These are phyloP conservation scores for Rhizoclosmatium globosum DNA, from an alignment of 192 early-diverging fungal genomes.

Conservation along the genomic window DNA sequence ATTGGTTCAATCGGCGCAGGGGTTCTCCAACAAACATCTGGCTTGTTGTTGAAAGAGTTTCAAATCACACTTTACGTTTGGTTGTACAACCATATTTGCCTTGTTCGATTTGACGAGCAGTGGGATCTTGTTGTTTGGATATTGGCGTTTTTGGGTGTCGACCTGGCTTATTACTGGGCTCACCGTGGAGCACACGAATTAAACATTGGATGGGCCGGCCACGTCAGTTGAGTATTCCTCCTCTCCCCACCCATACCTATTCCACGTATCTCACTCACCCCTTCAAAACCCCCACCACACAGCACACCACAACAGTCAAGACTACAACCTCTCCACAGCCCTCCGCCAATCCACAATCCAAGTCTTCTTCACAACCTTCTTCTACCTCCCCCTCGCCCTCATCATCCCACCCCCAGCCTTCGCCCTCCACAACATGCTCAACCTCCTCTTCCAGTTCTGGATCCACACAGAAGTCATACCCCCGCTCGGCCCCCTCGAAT, in stretches of 20 bases:
- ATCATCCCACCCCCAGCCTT: slow-evolving; percentile 63
- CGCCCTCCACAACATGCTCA: slow-evolving; percentile 61
- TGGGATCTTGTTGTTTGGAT: slow-evolving; percentile 58
- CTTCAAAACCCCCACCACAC: slow-evolving; percentile 37
- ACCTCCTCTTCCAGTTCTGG: slow-evolving; percentile 59
- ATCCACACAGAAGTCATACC: slow-evolving; percentile 61
- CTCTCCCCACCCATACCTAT: not conserved
- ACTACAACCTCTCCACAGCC: slow-evolving; percentile 67
- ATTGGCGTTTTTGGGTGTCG: slow-evolving; percentile 59
- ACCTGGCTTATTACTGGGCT: slow-evolving; percentile 59
- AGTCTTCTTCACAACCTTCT: slow-evolving; percentile 59
- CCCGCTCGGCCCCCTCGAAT: slow-evolving; percentile 62
- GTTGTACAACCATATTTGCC: slow-evolving; percentile 57
- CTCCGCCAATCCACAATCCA: slow-evolving; percentile 62
- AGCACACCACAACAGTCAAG: slow-evolving; percentile 59
- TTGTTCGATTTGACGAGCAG: slow-evolving; percentile 51
- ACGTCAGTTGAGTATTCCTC: slow-evolving; percentile 39
- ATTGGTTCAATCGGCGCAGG: slow-evolving; percentile 61
- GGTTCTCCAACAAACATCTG: slow-evolving; percentile 60
- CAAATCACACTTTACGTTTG: slow-evolving; percentile 59
- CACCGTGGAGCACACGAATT: slow-evolving; percentile 68
- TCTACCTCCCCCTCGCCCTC: slow-evolving; percentile 61
- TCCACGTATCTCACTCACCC: not conserved
- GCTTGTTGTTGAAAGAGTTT: slow-evolving; percentile 55
- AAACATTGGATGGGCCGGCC: slow-evolving; percentile 66